Conservation (phyloP, 2,329 filamentous ascomycete species). For the Colletotrichum liaoningense region DNA sequence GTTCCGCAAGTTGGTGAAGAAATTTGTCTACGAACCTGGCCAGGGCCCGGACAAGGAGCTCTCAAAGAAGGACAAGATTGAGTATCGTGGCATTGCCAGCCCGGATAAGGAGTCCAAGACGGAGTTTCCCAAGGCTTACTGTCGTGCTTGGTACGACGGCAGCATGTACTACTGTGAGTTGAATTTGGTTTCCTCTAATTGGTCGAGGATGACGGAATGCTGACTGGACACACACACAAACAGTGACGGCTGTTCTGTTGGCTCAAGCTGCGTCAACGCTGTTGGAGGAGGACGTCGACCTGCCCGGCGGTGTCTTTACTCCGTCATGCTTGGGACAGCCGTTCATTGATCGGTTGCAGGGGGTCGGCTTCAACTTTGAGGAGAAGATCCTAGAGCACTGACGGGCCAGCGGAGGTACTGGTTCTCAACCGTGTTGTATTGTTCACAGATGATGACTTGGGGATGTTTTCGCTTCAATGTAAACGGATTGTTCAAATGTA, state of each 20-base stretch:
- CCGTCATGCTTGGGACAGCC: constrained; percentile 77
- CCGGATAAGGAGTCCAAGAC: constrained; percentile 62
- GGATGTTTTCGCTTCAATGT: not conserved
- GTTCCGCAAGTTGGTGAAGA: constrained; percentile 56
- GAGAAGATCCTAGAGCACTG: constrained; percentile 55
- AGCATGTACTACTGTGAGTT: constrained; percentile 75
- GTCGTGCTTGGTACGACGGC: constrained; percentile 67
- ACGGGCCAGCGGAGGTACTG: not conserved
- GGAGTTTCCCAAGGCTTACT: constrained; percentile 61
- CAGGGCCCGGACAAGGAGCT: constrained; percentile 64
- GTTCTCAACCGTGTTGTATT: constrained; percentile 25
- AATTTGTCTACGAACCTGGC: constrained; percentile 63
- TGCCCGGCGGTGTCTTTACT: constrained; percentile 77
- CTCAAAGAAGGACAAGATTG: constrained; percentile 68
- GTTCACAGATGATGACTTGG: not conserved
- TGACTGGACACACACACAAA: constrained; percentile 20
- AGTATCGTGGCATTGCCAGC: constrained; percentile 73
- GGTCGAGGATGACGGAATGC: not conserved
- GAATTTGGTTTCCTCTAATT: constrained; percentile 46
- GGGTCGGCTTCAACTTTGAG: constrained; percentile 73
- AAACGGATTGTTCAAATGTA: not conserved
- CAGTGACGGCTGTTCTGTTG: constrained; percentile 74
- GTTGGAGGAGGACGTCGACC: constrained; percentile 68
- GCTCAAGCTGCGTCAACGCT: constrained; percentile 74
- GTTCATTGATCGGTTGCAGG: constrained; percentile 72